Conservation (phyloP, 805 yeast species). For the Brettanomyces bruxellensis region DNA sequence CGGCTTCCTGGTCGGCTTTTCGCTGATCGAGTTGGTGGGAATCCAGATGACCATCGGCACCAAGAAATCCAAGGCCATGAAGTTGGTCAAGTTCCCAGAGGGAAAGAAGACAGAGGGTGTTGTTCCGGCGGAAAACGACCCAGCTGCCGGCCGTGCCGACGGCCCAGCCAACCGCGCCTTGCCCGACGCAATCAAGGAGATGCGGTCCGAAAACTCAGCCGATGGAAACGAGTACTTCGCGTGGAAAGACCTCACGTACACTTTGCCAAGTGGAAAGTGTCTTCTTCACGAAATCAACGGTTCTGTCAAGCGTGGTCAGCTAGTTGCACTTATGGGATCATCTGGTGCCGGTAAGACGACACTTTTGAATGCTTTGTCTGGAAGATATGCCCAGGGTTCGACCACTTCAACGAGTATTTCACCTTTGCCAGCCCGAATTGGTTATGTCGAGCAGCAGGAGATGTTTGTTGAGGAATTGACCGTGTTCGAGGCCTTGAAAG, state of each 20-base stretch:
- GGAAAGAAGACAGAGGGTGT: neutral
- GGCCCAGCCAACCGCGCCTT: neutral
- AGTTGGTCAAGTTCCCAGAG: neutral
- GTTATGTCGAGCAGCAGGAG: conserved; percentile 48
- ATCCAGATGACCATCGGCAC: conserved; percentile 10
- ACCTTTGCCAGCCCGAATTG: conserved; percentile 34
- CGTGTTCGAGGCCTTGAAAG: conserved; percentile 37
- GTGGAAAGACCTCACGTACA: conserved; percentile 19
- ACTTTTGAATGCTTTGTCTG: conserved; percentile 36
- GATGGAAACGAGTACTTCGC: neutral
- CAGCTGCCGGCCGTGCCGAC: neutral
- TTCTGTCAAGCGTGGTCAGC: conserved; percentile 29
- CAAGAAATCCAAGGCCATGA: conserved; percentile 8
- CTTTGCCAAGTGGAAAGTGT: conserved; percentile 14
- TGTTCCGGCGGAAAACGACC: neutral
- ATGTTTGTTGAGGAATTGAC: conserved; percentile 35
- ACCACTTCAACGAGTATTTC: conserved; percentile 27
- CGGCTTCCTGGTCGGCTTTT: conserved; percentile 15
- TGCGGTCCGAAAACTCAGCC: neutral
- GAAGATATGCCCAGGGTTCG: conserved; percentile 36
- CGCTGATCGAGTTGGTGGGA: conserved; percentile 14
- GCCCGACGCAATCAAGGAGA: neutral
- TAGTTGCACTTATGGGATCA: conserved; percentile 39
- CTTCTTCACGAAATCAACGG: conserved; percentile 20
- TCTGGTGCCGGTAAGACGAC: conserved; percentile 46